These are phyloP conservation scores for Salvia rosmarinus DNA, from an alignment of 257 asterid genomes.

Conservation along the genomic window DNA sequence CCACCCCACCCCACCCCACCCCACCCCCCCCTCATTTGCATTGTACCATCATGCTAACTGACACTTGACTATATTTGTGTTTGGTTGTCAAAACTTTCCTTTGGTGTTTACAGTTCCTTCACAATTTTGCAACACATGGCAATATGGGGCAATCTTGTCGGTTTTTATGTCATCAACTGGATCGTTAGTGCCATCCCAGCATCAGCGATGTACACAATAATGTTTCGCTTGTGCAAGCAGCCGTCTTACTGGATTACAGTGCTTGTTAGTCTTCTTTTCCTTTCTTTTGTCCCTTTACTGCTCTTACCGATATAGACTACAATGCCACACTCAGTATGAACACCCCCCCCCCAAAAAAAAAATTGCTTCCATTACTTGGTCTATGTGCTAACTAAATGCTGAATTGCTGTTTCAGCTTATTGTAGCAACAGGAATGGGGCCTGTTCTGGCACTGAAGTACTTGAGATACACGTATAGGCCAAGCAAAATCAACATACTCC, in stretches of 20 bases:
- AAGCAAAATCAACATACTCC: conserved; percentile 95
- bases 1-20: no score
- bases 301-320: conserved; percentile 7
- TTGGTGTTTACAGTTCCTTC: conserved; percentile 69
- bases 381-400: conserved; percentile 31
- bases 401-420: conserved; percentile 61
- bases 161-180: conserved; percentile 84
- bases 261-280: conserved; percentile 58
- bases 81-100: conserved; percentile 15
- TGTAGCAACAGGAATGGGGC: conserved; percentile 91
- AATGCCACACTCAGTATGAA: neutral
- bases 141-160: conserved; percentile 96
- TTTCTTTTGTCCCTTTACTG: conserved; percentile 24
- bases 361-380: no score
- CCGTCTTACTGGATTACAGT: conserved; percentile 93
- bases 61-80: conserved; percentile 8
- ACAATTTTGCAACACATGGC: conserved; percentile 86
- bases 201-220: conserved; percentile 80
- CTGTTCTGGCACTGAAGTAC: conserved; percentile 88
- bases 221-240: conserved; percentile 90
- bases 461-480: conserved; percentile 86
- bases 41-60: conserved; percentile 14
- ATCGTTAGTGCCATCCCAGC: conserved; percentile 89
- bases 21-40: neutral
- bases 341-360: neutral